phyloP scores from a whole-genome alignment of 805 yeast species.

The Nakazawaea anatomiae region DNA sequence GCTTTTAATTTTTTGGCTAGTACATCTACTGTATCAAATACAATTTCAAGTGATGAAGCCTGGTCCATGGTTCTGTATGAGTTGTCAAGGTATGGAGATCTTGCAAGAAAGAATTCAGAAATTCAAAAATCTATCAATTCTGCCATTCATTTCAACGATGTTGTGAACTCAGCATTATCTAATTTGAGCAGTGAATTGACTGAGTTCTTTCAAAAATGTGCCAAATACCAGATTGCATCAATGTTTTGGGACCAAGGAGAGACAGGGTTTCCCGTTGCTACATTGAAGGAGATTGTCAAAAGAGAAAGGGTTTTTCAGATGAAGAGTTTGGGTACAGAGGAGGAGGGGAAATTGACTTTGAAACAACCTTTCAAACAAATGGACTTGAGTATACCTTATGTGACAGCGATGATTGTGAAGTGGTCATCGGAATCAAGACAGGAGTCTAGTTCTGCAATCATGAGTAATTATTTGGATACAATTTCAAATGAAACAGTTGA shows the following conservation, averaged over 20 bases:
- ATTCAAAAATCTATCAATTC: conserved; percentile 48
- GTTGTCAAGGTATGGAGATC: conserved; percentile 33
- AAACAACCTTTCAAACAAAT: conserved; percentile 15
- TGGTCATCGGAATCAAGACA: conserved; percentile 74
- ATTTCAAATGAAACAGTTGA: conserved; percentile 28
- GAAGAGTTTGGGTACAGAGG: conserved; percentile 1
- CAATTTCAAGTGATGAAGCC: neutral
- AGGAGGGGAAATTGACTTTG: neutral
- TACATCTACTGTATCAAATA: neutral
- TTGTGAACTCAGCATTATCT: conserved; percentile 21
- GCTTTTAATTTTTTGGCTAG: conserved; percentile 25
- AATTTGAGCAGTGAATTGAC: conserved; percentile 10
- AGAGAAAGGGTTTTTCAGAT: conserved; percentile 5
- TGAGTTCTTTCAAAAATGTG: conserved; percentile 14
- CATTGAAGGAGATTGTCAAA: conserved; percentile 33
- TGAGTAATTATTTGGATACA: conserved; percentile 45
- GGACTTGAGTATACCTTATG: conserved; percentile 18
- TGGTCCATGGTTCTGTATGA: conserved; percentile 29
- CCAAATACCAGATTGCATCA: conserved; percentile 47
- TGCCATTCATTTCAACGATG: conserved; percentile 35
- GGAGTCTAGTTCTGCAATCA: conserved; percentile 55
- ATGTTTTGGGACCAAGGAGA: conserved; percentile 64
- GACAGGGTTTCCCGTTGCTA: conserved; percentile 47
- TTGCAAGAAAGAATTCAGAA: conserved; percentile 31
- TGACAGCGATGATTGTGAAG: conserved; percentile 41